phyloP scores from a whole-genome alignment of 75 land plant genomes.

The Sequoiadendron giganteum region DNA sequence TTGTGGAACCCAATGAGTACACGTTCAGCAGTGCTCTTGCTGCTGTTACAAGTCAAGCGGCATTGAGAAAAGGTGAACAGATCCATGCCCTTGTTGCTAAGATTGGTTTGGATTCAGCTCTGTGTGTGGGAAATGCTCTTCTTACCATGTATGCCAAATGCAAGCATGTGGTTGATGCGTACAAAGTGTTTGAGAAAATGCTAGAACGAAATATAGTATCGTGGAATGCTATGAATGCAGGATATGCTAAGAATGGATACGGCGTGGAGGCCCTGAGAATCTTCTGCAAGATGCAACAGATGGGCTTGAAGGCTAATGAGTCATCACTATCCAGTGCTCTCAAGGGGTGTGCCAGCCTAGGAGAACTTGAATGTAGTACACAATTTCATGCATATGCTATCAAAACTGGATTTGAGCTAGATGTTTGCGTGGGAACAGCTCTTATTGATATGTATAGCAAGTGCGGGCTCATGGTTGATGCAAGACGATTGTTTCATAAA shows the following conservation, averaged over 20 bases:
- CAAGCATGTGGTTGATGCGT: slow-evolving; percentile 17
- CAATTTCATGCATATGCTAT: slow-evolving; percentile 8
- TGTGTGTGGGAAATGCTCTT: slow-evolving; percentile 14
- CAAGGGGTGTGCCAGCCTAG: slow-evolving; percentile 14
- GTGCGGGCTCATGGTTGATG: background rate
- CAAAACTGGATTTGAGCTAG: slow-evolving; percentile 16
- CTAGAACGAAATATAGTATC: slow-evolving; percentile 20
- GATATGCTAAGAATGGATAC: slow-evolving; percentile 24
- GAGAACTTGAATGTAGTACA: slow-evolving; percentile 20
- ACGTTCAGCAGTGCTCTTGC: slow-evolving; percentile 15
- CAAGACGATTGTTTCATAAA: slow-evolving; percentile 9
- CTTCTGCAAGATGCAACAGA: slow-evolving; percentile 18
- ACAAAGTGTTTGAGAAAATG: slow-evolving; percentile 12
- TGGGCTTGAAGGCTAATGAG: slow-evolving; percentile 14
- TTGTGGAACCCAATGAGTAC: slow-evolving; percentile 19
- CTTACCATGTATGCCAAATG: slow-evolving; percentile 29
- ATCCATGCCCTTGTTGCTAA: slow-evolving; percentile 18
- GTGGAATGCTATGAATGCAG: slow-evolving; percentile 34
- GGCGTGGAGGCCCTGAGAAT: slow-evolving; percentile 9
- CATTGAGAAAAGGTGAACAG: slow-evolving; percentile 18
- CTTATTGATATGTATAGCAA: slow-evolving; percentile 8
- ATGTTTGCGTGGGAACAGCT: background rate
- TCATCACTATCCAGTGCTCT: slow-evolving; percentile 17
- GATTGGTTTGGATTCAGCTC: slow-evolving; percentile 14
- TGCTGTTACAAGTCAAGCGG: slow-evolving; percentile 7